Evolutionary conservation across 805 yeast genomes (phyloP).

Genomic region (Candida arabinofermentans): DNA sequence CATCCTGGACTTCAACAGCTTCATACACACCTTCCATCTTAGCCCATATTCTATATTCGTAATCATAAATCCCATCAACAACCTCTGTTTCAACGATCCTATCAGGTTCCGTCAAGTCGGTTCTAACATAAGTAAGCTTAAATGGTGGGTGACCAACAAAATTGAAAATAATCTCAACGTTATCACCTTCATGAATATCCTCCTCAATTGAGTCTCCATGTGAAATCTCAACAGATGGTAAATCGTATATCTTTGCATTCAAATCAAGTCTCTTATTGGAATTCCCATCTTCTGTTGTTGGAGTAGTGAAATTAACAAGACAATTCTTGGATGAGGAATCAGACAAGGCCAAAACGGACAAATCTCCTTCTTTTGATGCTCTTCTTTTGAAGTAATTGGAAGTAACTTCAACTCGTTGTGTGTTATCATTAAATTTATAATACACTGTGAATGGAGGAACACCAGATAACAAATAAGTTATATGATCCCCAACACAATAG

Average conservation of each 20-base stretch:
- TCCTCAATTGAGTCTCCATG: constrained; percentile 73
- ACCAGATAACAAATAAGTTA: constrained; percentile 73
- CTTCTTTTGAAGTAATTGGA: constrained; percentile 50
- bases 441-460: constrained; percentile 72
- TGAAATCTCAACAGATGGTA: constrained; percentile 75
- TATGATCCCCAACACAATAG: constrained; percentile 91
- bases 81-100: constrained; percentile 49
- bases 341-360: constrained; percentile 61
- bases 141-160: constrained; percentile 92
- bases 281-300: constrained; percentile 21
- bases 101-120: constrained; percentile 33
- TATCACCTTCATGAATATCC: constrained; percentile 93
- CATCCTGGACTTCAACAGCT: constrained; percentile 85
- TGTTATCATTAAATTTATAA: constrained; percentile 65
- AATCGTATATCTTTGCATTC: constrained; percentile 37
- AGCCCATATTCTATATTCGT: constrained; percentile 68
- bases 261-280: constrained; percentile 24
- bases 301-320: constrained; percentile 51
- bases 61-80: constrained; percentile 64
- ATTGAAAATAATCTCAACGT: constrained; percentile 78
- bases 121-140: constrained; percentile 76
- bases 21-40: constrained; percentile 91
- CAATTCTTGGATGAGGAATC: constrained; percentile 76
- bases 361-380: constrained; percentile 78
- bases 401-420: constrained; percentile 48